Percentiles rank a stretch among this genome's conserved stretches.
These are phyloP conservation scores for Nakazawaea populi DNA, from an alignment of 805 yeast genomes.

Conservation along the genomic window DNA sequence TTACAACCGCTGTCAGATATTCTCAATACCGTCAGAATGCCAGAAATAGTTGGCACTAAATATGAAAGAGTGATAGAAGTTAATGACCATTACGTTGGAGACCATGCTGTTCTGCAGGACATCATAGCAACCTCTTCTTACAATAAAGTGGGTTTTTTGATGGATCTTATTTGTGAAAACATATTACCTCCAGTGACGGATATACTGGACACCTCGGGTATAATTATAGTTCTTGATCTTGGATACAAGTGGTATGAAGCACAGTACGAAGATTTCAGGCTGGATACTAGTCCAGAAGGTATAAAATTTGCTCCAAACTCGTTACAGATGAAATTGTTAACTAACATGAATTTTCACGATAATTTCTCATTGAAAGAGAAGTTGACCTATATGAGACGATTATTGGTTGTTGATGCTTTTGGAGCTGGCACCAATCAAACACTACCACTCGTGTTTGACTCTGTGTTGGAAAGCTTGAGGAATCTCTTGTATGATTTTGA, in stretches of 20 bases:
- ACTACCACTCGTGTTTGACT: neutral
- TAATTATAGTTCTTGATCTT: conserved; percentile 3
- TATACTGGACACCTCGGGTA: neutral
- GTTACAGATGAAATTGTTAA: neutral
- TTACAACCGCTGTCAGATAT: neutral
- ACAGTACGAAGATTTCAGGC: neutral
- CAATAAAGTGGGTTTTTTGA: neutral
- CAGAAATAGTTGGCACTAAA: neutral
- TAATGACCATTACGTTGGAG: neutral
- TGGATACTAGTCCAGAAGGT: neutral
- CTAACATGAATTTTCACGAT: neutral
- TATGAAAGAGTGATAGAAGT: neutral
- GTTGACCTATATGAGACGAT: neutral
- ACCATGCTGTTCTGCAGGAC: neutral
- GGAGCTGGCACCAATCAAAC: neutral
- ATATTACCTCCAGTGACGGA: neutral
- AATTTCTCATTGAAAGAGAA: neutral
- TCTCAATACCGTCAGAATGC: neutral
- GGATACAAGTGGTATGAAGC: conserved; percentile 6
- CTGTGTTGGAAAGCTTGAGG: neutral
- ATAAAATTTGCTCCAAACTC: neutral
- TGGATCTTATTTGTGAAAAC: conserved; percentile 6
- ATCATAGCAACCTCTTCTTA: neutral
- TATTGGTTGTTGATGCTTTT: neutral
- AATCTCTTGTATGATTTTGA: neutral